Evolutionary conservation across 176 grass and related monocot species (phyloP).

Genomic region (Secale cereale): DNA sequence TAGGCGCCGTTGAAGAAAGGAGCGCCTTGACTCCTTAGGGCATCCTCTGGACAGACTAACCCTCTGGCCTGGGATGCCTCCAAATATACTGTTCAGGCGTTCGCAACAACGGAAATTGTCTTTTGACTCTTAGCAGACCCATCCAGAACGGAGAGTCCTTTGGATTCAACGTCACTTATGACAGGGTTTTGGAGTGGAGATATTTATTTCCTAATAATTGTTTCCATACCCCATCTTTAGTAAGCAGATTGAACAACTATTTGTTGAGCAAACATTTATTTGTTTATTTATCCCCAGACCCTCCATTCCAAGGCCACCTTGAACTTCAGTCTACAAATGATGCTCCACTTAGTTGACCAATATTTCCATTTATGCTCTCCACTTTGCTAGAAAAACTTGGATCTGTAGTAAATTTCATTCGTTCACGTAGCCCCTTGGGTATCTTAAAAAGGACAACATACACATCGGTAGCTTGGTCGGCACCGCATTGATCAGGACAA

Average conservation of each 20-base stretch:
- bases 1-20: not conserved
- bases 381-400: not conserved
- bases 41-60: not conserved
- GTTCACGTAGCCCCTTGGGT: not conserved
- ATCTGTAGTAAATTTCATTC: not conserved
- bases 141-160: too few relatives aligned
- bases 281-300: not conserved
- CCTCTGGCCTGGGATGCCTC: too few relatives aligned
- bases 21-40: not conserved
- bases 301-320: not conserved
- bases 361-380: not conserved
- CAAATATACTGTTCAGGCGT: too few relatives aligned
- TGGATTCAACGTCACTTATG: too few relatives aligned
- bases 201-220: not conserved
- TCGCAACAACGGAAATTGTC: too few relatives aligned
- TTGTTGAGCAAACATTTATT: not conserved
- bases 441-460: not conserved
- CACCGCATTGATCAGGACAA: not conserved
- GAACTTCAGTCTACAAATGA: not conserved
- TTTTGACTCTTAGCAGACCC: too few relatives aligned
- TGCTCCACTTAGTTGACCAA: not conserved
- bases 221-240: not conserved
- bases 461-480: not conserved
- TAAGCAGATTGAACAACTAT: not conserved
- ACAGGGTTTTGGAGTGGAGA: not conserved